These are phyloP conservation scores for Avena atlantica DNA, from an alignment of 176 grass and related monocot genomes.

Conservation along the genomic window DNA sequence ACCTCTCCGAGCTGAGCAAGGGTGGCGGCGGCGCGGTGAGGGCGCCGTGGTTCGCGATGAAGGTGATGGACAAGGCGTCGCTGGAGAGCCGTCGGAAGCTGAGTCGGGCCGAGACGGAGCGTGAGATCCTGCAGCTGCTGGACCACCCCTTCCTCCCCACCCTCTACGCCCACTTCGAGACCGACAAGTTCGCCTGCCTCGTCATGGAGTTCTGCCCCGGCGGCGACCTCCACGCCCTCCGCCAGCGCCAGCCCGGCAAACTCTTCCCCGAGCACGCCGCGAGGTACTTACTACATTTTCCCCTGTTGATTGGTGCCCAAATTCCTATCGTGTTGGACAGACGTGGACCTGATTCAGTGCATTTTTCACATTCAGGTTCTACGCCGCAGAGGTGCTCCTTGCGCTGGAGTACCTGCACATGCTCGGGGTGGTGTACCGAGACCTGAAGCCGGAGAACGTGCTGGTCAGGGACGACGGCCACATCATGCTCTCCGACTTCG, in stretches of 20 bases:
- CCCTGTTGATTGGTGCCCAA: background rate
- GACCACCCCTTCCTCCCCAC: constrained; percentile 77
- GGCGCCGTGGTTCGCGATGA: constrained; percentile 65
- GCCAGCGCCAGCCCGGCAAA: constrained; percentile 71
- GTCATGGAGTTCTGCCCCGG: constrained; percentile 99
- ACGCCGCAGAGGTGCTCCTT: constrained; percentile 68
- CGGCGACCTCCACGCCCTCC: constrained; percentile 91
- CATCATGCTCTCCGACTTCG: constrained; percentile 80
- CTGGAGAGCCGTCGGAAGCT: constrained; percentile 68
- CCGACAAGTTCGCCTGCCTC: constrained; percentile 77
- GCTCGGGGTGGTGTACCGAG: constrained; percentile 74
- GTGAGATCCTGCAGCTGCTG: constrained; percentile 74
- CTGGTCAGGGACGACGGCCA: constrained; percentile 70
- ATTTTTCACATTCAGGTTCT: constrained; percentile 49
- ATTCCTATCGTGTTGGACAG: background rate
- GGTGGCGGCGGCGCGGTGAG: background rate
- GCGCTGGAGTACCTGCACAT: constrained; percentile 74
- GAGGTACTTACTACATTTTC: constrained; percentile 38
- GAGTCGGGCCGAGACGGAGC: constrained; percentile 63
- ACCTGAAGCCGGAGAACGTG: constrained; percentile 78
- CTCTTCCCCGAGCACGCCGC: constrained; percentile 71
- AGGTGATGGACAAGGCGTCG: constrained; percentile 81
- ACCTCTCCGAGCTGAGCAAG: constrained; percentile 61
- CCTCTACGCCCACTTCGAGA: constrained; percentile 68
- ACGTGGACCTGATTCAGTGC: background rate